Evolutionary conservation across 441 rosid genomes (phyloP).

Genomic region (Populus trichocarpa): DNA sequence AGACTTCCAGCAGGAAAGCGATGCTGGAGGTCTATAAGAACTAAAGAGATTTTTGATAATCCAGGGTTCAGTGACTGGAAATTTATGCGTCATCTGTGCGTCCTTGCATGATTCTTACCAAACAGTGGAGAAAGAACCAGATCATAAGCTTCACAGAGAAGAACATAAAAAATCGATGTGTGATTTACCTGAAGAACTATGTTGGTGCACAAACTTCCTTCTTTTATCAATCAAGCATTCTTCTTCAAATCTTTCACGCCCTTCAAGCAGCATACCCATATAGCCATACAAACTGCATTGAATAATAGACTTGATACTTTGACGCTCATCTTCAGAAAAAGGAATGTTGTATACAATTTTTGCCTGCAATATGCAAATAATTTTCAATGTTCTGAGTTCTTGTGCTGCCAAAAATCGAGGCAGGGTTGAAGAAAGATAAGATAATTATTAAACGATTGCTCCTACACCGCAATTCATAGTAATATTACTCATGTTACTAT

Average conservation of each 20-base stretch:
- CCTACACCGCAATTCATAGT: neutral
- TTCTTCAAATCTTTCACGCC: slow-evolving; percentile 76
- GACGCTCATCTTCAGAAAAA: slow-evolving; percentile 79
- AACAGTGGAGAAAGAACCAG: slow-evolving; percentile 26
- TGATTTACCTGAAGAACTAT: slow-evolving; percentile 44
- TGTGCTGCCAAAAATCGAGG: neutral
- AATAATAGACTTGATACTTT: slow-evolving; percentile 66
- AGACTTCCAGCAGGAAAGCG: neutral
- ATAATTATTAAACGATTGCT: neutral
- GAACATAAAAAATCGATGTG: neutral
- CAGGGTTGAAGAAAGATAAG: neutral
- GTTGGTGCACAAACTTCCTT: slow-evolving; percentile 28
- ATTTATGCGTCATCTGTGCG: neutral
- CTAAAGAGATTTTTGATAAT: neutral
- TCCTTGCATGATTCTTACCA: neutral
- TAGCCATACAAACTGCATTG: slow-evolving; percentile 85
- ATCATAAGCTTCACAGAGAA: slow-evolving; percentile 1
- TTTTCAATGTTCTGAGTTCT: neutral
- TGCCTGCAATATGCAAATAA: slow-evolving; percentile 52
- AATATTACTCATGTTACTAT: neutral
- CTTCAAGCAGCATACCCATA: slow-evolving; percentile 84
- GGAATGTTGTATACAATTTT: slow-evolving; percentile 77
- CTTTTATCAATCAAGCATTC: slow-evolving; percentile 46
- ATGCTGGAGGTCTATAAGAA: neutral
- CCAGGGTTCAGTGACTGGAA: neutral